Conservation (phyloP, 306 rosid genomes). For the Quercus mongolica region DNA sequence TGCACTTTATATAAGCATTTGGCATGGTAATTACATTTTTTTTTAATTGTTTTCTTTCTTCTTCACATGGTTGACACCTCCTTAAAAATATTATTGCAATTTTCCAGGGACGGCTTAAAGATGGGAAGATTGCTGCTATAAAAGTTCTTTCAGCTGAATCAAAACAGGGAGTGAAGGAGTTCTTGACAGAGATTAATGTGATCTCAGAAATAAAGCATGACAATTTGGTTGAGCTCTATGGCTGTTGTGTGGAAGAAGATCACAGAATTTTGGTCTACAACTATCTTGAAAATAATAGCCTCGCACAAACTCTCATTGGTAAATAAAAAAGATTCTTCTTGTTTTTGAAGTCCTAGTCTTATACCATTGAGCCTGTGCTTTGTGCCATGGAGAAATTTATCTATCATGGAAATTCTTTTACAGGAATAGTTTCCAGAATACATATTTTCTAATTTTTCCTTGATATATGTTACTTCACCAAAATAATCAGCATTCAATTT, state of each 20-base stretch:
- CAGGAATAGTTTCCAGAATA: background rate
- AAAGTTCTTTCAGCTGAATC: conserved; percentile 93
- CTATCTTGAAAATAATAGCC: conserved; percentile 93
- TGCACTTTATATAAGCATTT: background rate
- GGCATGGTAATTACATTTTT: background rate
- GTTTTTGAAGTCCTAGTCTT: background rate
- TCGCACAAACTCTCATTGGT: conserved; percentile 82
- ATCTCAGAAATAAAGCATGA: conserved; percentile 82
- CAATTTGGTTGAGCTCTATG: conserved; percentile 86
- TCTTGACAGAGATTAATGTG: conserved; percentile 89
- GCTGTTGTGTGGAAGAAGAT: conserved; percentile 78
- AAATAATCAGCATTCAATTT: background rate
- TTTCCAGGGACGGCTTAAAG: conserved; percentile 78
- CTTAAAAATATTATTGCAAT: conserved; percentile 13
- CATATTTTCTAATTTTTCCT: background rate
- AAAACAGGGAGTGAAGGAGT: conserved; percentile 86
- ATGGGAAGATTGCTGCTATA: conserved; percentile 83
- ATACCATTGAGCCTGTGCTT: background rate
- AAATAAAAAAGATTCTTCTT: conserved; percentile 17
- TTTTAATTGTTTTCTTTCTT: background rate
- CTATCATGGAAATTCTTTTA: background rate
- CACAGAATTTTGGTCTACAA: conserved; percentile 87
- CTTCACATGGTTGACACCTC: conserved; percentile 11
- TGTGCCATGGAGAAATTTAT: background rate
- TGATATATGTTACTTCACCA: background rate